These are phyloP conservation scores for Colletotrichum salicis DNA, from an alignment of 2,329 filamentous ascomycete genomes.

Conservation along the genomic window DNA sequence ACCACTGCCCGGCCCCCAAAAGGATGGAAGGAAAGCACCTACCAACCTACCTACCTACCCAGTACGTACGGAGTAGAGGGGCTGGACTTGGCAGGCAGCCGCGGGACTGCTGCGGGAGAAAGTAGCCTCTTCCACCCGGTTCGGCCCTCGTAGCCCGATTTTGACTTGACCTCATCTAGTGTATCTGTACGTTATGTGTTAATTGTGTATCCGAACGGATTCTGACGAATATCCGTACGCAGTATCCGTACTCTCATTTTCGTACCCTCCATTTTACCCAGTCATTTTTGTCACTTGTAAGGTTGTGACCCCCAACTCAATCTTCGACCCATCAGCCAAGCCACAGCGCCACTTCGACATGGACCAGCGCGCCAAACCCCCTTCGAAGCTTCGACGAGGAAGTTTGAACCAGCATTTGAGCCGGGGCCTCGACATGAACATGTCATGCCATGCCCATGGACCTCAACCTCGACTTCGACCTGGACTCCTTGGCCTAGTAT, in stretches of 20 bases:
- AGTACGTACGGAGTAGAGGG: too few relatives aligned
- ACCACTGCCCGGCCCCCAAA: constrained; percentile 12
- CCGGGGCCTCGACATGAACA: neutral
- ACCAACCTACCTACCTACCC: too few relatives aligned
- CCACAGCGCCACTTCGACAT: neutral
- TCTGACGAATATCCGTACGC: too few relatives aligned
- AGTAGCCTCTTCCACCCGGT: neutral
- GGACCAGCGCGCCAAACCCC: neutral
- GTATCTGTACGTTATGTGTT: too few relatives aligned
- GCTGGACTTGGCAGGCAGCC: neutral
- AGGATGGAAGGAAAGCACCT: neutral
- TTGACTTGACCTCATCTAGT: neutral
- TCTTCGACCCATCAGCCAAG: neutral
- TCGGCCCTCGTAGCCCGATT: neutral
- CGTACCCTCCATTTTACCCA: too few relatives aligned
- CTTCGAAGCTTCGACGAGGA: neutral
- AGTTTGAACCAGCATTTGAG: neutral
- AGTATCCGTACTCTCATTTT: neutral
- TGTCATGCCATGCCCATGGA: neutral
- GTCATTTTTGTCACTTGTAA: neutral
- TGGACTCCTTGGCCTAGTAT: neutral
- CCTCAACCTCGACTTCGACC: neutral
- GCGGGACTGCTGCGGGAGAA: constrained; percentile 26
- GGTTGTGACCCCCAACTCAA: neutral
- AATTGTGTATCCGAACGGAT: too few relatives aligned